Base-by-base conservation (phyloP, 2,329 filamentous ascomycete genomes). In the Hypoxylon sp. region DNA sequence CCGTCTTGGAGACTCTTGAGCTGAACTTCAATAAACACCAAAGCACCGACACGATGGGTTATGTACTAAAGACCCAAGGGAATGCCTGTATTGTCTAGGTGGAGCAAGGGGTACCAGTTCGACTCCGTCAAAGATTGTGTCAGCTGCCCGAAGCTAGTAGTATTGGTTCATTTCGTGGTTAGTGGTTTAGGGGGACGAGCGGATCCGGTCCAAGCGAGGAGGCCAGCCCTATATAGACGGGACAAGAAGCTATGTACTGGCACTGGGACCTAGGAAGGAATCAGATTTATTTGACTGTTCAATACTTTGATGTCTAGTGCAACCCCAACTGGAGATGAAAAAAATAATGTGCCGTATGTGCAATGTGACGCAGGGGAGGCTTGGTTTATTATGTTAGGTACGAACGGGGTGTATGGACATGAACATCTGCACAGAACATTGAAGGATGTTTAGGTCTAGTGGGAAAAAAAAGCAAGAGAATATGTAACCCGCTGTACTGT, bases 121-220 rank as follows among this genome's bases (percentile, higher is more conserved):
- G 39, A 60, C 63, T 65, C 63, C 63, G 64, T 70, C 52, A 55
- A 64, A 67, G 63, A 69, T 61, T 63, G 69, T 63, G 69, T 67
- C 63, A 73, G 71, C 63, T 68, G 69, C 66, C 69, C 68, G 67
- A 72, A 67, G 61, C 70, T 74, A 74, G 69, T 73, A 72, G 71
- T 73, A 71, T 72, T 73, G 70, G 73, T 72, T 74, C 73, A 73
- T 74, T 70, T 74, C 69, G 67, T 64, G 43, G 64, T 57, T 67
- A 61, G 54, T 60, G 63, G 62, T 41, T 41, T 41, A 41, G 66
- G 57, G 50, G 25, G 58, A 55, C 66, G 65, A 69, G 68, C 68
- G 63, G 67, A 72, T 68, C 73, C 73, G 68, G 68, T 70, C 64
- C 62, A 69, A 67, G 66, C 64, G 70, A 71, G 67, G 65, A 60